Base-by-base conservation (phyloP, 345 rosid genomes). In the Cardamine chenopodiifolia region DNA sequence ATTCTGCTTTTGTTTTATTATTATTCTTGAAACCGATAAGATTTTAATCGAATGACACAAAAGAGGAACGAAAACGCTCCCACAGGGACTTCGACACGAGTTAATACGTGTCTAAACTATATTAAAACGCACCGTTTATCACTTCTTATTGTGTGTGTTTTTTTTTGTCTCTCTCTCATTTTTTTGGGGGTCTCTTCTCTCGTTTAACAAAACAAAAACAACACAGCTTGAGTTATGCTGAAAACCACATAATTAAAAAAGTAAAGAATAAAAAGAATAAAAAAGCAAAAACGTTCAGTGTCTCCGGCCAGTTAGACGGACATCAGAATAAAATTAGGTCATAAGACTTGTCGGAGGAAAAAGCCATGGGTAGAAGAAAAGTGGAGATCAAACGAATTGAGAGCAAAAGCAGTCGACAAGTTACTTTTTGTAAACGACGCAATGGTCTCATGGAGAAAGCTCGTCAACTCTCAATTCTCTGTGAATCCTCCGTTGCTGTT, bases 391-490 rank as follows among this genome's bases (percentile, higher is more conserved):
- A 86, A 85, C 85, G 87, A 74, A 91, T 89, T 60, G 90, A 91
- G 68, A 71, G 79, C 70, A 89, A 84, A 67, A 85, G 80, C 74
- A 82, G 84, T 55, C 82, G 94, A n/a, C 94, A 86, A 70, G 88
- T 87, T 0, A 84, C 90, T 14, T 91, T 91, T 69, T 86, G 86
- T 2, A 91, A 91, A 75, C 67, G 97, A 32, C 80, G 92, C 1
- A 77, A 62, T 56, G 92, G 97, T 17, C 84, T 87, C 62, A 79
- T 87, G 64, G 90, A 91, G 78, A 91, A 91, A 75, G 90, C 94
- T 71, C 85, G 79, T 2, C 88, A 91, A 59, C 86, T 91, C 76
- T 81, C 94, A 40, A 28, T 89, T 72, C 94, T 91, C 42, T 89
- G 94, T 72, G 94, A 80, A 67, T 84, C 84, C 28, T 76, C 88